A percentile compares a stretch with the other conserved stretches of the same genome.
Evolutionary conservation across 805 yeast species (phyloP).

Genomic region (Saccharomycopsis malanga): DNA sequence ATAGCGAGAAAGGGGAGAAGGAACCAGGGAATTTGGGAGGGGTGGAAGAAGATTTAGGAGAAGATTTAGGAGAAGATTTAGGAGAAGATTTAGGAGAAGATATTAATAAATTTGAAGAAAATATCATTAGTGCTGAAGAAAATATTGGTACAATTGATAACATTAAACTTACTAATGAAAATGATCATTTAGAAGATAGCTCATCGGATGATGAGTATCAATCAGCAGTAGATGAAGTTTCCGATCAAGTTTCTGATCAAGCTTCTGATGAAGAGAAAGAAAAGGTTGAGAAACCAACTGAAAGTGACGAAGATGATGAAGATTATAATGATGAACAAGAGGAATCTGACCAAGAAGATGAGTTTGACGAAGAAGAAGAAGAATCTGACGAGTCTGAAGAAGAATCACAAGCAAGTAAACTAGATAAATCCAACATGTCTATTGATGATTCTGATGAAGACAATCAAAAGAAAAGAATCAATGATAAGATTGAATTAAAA

Average conservation of each 20-base stretch:
- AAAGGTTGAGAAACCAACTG: constrained; percentile 23
- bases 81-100: constrained; percentile 16
- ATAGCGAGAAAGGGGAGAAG: not conserved
- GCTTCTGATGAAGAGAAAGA: constrained; percentile 23
- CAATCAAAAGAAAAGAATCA: constrained; percentile 3
- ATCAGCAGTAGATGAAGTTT: constrained; percentile 27
- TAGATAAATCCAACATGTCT: not conserved
- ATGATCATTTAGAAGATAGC: too few species aligned
- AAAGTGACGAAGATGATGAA: constrained; percentile 16
- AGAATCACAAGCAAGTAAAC: not conserved
- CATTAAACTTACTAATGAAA: too few species aligned
- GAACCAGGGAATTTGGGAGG: not conserved
- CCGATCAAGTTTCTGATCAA: constrained; percentile 23
- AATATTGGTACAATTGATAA: constrained; percentile 14
- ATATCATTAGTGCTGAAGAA: constrained; percentile 21
- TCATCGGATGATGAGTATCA: constrained; percentile 30
- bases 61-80: constrained; percentile 6
- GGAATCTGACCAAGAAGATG: not conserved
- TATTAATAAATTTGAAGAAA: constrained; percentile 7
- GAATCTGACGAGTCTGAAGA: constrained; percentile 22
- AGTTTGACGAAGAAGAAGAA: constrained; percentile 16
- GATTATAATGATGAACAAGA: constrained; percentile 7
- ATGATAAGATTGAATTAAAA: constrained; percentile 49
- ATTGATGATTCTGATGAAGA: constrained; percentile 23
- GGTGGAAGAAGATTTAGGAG: constrained; percentile 9